phyloP scores from a whole-genome alignment of 805 yeast genomes.

The Candida namnaoensis region DNA sequence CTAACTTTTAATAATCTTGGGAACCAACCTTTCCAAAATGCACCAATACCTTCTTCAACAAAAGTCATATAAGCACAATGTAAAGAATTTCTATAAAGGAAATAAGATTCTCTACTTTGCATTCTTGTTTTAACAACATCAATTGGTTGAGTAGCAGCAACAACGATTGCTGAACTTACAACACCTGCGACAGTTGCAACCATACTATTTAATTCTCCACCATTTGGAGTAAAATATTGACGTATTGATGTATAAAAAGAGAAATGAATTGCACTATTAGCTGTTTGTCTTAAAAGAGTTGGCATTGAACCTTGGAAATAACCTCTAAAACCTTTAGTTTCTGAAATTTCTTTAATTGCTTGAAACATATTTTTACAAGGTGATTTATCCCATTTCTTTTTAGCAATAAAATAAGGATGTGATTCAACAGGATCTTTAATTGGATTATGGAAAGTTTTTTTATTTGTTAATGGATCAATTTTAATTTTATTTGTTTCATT shows the following conservation, averaged over 20 bases:
- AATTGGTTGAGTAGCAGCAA: conserved; percentile 76
- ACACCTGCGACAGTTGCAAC: conserved; percentile 39
- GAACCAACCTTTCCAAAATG: conserved; percentile 49
- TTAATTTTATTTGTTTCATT: too few relatives aligned
- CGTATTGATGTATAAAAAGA: conserved; percentile 73
- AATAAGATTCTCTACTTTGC: conserved; percentile 66
- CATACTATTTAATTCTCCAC: conserved; percentile 24
- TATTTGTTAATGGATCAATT: neutral
- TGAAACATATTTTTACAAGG: conserved; percentile 48
- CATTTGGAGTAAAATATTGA: conserved; percentile 55
- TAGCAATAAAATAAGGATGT: conserved; percentile 21
- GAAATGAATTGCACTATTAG: conserved; percentile 75
- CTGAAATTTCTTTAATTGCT: conserved; percentile 58
- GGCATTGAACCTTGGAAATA: conserved; percentile 77
- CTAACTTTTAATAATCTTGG: conserved; percentile 69
- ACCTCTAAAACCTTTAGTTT: conserved; percentile 65
- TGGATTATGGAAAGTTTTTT: conserved; percentile 22
- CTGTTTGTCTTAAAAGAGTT: conserved; percentile 73
- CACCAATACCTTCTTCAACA: conserved; percentile 34
- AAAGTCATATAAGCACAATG: conserved; percentile 43
- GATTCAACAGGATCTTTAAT: conserved; percentile 10
- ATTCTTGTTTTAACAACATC: conserved; percentile 83
- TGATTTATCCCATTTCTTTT: conserved; percentile 29
- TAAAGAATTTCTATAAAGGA: conserved; percentile 51
- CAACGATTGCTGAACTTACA: conserved; percentile 64